These are phyloP conservation scores for Moricandia moricandioides DNA, from an alignment of 345 rosid species.

Conservation along the genomic window DNA sequence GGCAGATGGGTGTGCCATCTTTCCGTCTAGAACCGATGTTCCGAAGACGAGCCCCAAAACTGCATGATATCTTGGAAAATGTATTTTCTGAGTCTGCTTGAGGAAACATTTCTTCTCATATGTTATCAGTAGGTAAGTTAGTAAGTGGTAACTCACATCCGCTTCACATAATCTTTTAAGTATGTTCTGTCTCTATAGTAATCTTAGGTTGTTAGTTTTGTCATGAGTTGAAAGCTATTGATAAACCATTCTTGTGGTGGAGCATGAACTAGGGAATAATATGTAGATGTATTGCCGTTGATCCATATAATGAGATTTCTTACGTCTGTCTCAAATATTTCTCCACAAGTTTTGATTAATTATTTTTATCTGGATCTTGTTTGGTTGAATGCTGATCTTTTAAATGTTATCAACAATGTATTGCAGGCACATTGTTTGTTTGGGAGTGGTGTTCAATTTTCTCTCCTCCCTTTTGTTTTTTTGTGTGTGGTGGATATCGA, in stretches of 20 bases:
- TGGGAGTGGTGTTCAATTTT: constrained; percentile 23
- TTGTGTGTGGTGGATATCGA: constrained; percentile 4
- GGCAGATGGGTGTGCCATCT: constrained; percentile 93
- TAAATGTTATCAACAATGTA: constrained; percentile 11
- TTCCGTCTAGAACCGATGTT: constrained; percentile 94
- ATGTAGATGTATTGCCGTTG: constrained; percentile 1
- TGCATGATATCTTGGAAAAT: constrained; percentile 75
- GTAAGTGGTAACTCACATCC: constrained; percentile 2
- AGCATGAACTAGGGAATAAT: background rate
- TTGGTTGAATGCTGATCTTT: constrained; percentile 7
- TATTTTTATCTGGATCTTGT: background rate
- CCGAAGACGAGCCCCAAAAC: constrained; percentile 77
- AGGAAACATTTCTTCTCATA: constrained; percentile 12
- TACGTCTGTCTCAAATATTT: background rate
- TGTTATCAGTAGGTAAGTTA: constrained; percentile 32
- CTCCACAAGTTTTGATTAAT: background rate
- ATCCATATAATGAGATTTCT: background rate
- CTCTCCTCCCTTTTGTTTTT: constrained; percentile 6
- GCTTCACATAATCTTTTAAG: background rate
- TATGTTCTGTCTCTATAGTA: background rate
- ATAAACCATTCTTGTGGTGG: background rate
- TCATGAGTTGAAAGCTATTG: background rate
- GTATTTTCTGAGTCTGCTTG: constrained; percentile 33
- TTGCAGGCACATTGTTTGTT: constrained; percentile 31
- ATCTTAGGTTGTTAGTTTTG: background rate